Percentiles rank a stretch among this genome's conserved stretches.
phyloP scores from a whole-genome alignment of 176 grass and related monocot species.

The Pharus latifolius region DNA sequence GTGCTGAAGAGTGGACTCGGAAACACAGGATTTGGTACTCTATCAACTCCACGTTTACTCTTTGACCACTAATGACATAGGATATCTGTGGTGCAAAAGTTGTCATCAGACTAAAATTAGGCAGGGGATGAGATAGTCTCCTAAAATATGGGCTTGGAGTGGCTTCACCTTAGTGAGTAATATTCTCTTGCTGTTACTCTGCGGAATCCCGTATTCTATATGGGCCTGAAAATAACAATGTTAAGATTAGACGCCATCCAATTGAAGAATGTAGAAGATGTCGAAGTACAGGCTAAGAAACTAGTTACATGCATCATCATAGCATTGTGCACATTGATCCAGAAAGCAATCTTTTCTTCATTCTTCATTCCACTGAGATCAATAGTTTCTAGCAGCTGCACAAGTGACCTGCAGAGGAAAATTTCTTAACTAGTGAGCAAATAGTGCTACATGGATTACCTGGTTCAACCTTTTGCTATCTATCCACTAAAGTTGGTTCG shows the following conservation, averaged over 20 bases:
- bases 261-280: neutral
- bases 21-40: slow-evolving; percentile 66
- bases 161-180: slow-evolving; percentile 56
- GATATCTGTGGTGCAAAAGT: slow-evolving; percentile 28
- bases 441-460: neutral
- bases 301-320: slow-evolving; percentile 97
- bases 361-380: slow-evolving; percentile 59
- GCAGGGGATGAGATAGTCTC: neutral
- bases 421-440: neutral
- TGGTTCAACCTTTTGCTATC: too few species aligned
- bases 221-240: slow-evolving; percentile 46
- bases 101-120: neutral
- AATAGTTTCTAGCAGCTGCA: slow-evolving; percentile 52
- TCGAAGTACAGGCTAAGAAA: neutral
- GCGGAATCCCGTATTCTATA: slow-evolving; percentile 54
- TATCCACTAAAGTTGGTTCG: neutral
- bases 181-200: slow-evolving; percentile 58
- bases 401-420: slow-evolving; percentile 46
- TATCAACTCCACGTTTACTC: slow-evolving; percentile 65
- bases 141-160: neutral
- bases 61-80: slow-evolving; percentile 57
- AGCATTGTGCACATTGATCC: slow-evolving; percentile 92
- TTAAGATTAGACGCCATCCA: neutral
- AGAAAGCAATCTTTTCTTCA: slow-evolving; percentile 87
- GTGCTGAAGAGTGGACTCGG: slow-evolving; percentile 44